Evolutionary conservation across 176 grass and related monocot genomes (phyloP).

Genomic region (Raddia guianensis): DNA sequence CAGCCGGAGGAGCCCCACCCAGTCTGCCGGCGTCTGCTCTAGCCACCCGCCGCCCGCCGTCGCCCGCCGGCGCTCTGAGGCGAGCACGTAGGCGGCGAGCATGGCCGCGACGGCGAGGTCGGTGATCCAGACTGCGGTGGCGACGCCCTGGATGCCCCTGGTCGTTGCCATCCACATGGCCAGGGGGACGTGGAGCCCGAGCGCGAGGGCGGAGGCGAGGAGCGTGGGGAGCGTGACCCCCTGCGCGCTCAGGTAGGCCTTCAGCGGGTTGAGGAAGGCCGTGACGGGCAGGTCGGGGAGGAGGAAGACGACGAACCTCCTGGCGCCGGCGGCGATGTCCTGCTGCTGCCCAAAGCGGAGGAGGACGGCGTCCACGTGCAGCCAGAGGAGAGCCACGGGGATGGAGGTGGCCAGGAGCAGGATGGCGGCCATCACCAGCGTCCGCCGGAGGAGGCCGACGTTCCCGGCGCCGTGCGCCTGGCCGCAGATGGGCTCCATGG

Average conservation of each 20-base stretch:
- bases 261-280: constrained; percentile 71
- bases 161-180: constrained; percentile 50
- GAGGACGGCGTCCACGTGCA: constrained; percentile 69
- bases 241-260: constrained; percentile 80
- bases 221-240: constrained; percentile 77
- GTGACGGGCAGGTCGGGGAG: constrained; percentile 74
- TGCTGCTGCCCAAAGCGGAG: constrained; percentile 63
- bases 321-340: constrained; percentile 60
- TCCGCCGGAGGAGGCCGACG: constrained; percentile 60
- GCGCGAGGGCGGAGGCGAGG: constrained; percentile 49
- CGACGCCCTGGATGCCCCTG: constrained; percentile 65
- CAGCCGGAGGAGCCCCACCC: constrained; percentile 53
- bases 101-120: constrained; percentile 55
- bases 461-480: constrained; percentile 90
- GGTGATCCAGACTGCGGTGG: constrained; percentile 68
- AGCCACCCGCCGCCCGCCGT: not conserved
- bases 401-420: constrained; percentile 61
- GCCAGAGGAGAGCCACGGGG: constrained; percentile 73
- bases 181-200: constrained; percentile 71
- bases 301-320: constrained; percentile 49
- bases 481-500: constrained; percentile 95
- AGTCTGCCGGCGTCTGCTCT: constrained; percentile 34
- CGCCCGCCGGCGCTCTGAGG: constrained; percentile 28
- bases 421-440: constrained; percentile 62
- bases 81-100: constrained; percentile 50